Evolutionary conservation across 2,329 filamentous ascomycete genomes (phyloP).

Genomic region (Alternaria sp.): DNA sequence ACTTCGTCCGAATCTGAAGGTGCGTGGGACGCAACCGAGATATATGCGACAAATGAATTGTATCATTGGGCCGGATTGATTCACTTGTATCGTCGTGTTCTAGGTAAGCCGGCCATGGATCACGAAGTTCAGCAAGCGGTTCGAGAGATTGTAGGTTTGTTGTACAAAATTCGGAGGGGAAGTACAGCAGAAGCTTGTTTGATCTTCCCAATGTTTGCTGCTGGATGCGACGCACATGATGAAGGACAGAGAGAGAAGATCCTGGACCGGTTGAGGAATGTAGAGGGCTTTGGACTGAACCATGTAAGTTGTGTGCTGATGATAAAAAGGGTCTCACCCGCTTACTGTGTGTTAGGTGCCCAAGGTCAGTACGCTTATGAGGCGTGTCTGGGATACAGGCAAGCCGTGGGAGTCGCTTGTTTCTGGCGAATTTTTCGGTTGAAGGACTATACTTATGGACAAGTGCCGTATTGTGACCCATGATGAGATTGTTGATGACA

Average conservation of each 20-base stretch:
- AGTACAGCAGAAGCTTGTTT: conserved; percentile 77
- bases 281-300: conserved; percentile 78
- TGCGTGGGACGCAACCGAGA: conserved; percentile 68
- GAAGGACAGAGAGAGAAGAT: conserved; percentile 66
- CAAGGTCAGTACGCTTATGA: conserved; percentile 70
- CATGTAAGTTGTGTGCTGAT: conserved; percentile 63
- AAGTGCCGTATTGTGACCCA: background rate
- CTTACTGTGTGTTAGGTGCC: conserved; percentile 56
- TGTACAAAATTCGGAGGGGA: conserved; percentile 69
- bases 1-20: conserved; percentile 48
- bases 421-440: conserved; percentile 72
- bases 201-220: conserved; percentile 83
- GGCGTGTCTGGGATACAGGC: conserved; percentile 73
- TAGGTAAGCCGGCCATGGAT: conserved; percentile 67
- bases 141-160: conserved; percentile 67
- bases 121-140: conserved; percentile 70
- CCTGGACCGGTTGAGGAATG: conserved; percentile 69
- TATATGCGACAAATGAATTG: conserved; percentile 76
- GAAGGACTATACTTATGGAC: conserved; percentile 2
- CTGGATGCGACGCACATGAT: conserved; percentile 75
- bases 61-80: conserved; percentile 82
- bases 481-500: background rate
- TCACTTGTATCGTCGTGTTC: conserved; percentile 76
- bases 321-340: background rate
- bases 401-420: conserved; percentile 74